These are phyloP conservation scores for Aegilops sharonensis DNA, from an alignment of 176 grass and related monocot genomes.

Conservation along the genomic window DNA sequence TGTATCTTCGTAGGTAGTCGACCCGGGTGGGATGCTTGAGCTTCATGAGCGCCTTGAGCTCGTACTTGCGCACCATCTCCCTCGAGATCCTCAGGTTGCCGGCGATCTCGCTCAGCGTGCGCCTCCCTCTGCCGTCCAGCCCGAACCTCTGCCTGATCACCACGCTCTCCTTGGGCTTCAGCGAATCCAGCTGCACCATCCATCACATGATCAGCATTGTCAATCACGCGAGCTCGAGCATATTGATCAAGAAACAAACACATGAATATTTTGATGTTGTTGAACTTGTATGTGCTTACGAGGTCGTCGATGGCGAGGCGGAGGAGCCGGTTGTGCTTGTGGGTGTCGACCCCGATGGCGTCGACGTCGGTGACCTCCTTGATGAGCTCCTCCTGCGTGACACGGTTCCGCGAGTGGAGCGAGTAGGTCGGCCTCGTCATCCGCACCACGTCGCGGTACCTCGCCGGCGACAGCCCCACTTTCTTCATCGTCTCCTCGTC, in stretches of 20 bases:
- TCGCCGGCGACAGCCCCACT: slow-evolving; percentile 50
- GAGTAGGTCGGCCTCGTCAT: slow-evolving; percentile 64
- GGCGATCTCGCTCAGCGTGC: slow-evolving; percentile 76
- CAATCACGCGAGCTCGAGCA: too few relatives aligned
- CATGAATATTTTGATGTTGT: not conserved
- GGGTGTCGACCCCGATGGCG: slow-evolving; percentile 50
- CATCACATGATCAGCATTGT: not conserved
- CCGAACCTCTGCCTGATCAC: slow-evolving; percentile 90
- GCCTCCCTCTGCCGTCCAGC: slow-evolving; percentile 70
- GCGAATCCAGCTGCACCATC: slow-evolving; percentile 70
- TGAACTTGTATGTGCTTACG: slow-evolving; percentile 26
- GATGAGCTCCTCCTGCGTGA: slow-evolving; percentile 87
- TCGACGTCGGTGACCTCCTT: slow-evolving; percentile 62
- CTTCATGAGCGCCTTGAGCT: slow-evolving; percentile 97
- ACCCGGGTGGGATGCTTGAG: slow-evolving; percentile 86
- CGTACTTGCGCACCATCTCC: slow-evolving; percentile 92
- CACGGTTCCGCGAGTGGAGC: slow-evolving; percentile 65
- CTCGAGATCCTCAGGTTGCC: slow-evolving; percentile 82
- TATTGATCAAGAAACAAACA: not conserved
- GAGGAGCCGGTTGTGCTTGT: slow-evolving; percentile 59
- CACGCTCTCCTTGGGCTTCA: slow-evolving; percentile 92
- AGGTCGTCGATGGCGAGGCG: slow-evolving; percentile 90
- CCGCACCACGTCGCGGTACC: slow-evolving; percentile 70
- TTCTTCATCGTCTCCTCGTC: slow-evolving; percentile 54
- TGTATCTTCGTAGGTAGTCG: slow-evolving; percentile 77